These are phyloP conservation scores for Mycena leptocephala DNA, from an alignment of 768 basidiomycete species.

Conservation along the genomic window DNA sequence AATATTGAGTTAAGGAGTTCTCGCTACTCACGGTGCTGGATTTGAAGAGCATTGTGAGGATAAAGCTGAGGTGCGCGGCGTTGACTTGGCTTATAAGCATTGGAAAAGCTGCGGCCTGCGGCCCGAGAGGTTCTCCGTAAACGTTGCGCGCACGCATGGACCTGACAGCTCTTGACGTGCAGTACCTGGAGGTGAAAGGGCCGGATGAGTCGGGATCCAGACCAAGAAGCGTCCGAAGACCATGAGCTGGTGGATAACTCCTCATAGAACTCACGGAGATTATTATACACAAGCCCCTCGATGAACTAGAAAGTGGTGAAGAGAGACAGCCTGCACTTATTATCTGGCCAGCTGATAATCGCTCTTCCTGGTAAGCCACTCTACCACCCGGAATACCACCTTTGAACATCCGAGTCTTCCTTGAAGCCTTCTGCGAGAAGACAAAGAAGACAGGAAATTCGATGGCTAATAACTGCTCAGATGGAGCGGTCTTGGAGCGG, in stretches of 20 bases:
- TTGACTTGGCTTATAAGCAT: constrained; percentile 15
- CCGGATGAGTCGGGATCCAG: too few species aligned
- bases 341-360: too few species aligned
- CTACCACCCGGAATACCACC: too few species aligned
- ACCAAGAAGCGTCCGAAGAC: constrained; percentile 9
- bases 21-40: constrained; percentile 19
- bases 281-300: constrained; percentile 4
- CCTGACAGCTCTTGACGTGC: constrained; percentile 1
- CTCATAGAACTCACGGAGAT: constrained; percentile 9
- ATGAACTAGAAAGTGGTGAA: constrained; percentile 19
- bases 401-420: neutral
- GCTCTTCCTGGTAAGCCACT: neutral
- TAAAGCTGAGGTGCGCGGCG: constrained; percentile 10
- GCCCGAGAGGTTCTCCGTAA: constrained; percentile 17
- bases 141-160: constrained; percentile 10
- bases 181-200: constrained; percentile 13
- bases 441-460: constrained; percentile 19
- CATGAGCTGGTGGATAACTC: constrained; percentile 10
- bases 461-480: neutral
- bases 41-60: constrained; percentile 22
- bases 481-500: constrained; percentile 13
- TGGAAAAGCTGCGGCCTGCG: constrained; percentile 15
- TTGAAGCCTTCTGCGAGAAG: constrained; percentile 1
- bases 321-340: constrained; percentile 16
- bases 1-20: neutral